Evolutionary conservation across 2,329 filamentous ascomycete genomes (phyloP).

Genomic region (Spiromastix sp.): DNA sequence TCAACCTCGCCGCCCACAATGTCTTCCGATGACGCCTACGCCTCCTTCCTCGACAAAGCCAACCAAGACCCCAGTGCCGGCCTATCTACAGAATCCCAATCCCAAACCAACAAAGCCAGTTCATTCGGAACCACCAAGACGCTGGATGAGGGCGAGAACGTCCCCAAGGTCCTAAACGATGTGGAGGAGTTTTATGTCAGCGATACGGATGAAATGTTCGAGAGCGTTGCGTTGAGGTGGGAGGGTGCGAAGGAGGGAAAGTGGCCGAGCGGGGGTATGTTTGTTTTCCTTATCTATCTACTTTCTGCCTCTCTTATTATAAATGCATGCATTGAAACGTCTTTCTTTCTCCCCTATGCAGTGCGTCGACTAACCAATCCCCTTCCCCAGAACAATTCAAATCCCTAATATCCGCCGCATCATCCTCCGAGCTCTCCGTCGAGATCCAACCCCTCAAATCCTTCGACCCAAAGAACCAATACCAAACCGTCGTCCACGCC

Average conservation of each 20-base stretch:
- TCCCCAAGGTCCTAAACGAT: slow-evolving; percentile 50
- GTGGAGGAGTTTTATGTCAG: slow-evolving; percentile 60
- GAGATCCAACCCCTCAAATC: slow-evolving; percentile 57
- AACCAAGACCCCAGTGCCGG: slow-evolving; percentile 52
- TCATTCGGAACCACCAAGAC: slow-evolving; percentile 7
- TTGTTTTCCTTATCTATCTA: background rate
- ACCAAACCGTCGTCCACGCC: slow-evolving; percentile 42
- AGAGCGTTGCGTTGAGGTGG: slow-evolving; percentile 60
- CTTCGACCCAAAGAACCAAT: slow-evolving; percentile 65
- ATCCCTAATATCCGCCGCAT: slow-evolving; percentile 45
- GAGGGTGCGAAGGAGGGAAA: slow-evolving; percentile 21
- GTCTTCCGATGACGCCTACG: slow-evolving; percentile 68
- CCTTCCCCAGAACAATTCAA: slow-evolving; percentile 67
- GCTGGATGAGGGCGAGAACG: slow-evolving; percentile 36
- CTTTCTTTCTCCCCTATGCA: too few species aligned
- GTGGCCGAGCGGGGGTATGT: slow-evolving; percentile 27
- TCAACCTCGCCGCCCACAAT: slow-evolving; percentile 16
- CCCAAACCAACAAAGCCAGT: slow-evolving; percentile 10
- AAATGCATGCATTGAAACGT: too few species aligned
- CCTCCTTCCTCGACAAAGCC: slow-evolving; percentile 75
- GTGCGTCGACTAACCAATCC: too few species aligned
- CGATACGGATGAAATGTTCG: slow-evolving; percentile 79
- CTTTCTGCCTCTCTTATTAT: slow-evolving; percentile 1
- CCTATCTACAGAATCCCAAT: slow-evolving; percentile 10
- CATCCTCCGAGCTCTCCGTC: slow-evolving; percentile 31